Conservation (phyloP, 345 rosid species). For the Corchorus capsularis region DNA sequence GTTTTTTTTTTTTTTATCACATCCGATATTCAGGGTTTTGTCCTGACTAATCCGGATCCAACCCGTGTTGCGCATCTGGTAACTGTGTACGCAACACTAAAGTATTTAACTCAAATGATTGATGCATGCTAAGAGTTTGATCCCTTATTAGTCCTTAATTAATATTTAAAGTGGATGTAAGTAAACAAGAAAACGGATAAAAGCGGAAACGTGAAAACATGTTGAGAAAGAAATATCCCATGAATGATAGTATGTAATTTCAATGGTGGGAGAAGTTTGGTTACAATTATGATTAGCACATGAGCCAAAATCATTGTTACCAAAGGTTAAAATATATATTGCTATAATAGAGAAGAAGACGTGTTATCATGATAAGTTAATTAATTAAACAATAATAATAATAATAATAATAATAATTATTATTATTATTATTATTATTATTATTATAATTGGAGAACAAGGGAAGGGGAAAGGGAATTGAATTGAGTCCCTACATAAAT, state of each 20-base stretch:
- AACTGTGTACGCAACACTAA: too few relatives aligned
- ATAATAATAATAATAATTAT: too few relatives aligned
- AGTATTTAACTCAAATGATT: too few relatives aligned
- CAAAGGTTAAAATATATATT: background rate
- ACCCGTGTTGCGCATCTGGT: too few relatives aligned
- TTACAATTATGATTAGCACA: background rate
- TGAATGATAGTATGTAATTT: background rate
- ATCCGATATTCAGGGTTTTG: too few relatives aligned
- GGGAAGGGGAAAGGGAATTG: background rate
- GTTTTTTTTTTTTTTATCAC: too few relatives aligned
- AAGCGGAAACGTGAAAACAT: background rate
- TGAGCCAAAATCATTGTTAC: background rate
- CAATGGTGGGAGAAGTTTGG: background rate
- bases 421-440: too few relatives aligned
- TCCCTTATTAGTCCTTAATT: too few relatives aligned
- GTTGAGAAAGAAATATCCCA: background rate
- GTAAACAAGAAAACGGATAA: background rate
- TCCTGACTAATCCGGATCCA: too few relatives aligned
- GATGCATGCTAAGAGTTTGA: too few relatives aligned
- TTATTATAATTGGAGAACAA: too few relatives aligned
- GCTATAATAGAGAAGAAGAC: background rate
- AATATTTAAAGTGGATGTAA: background rate
- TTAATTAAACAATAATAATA: too few relatives aligned
- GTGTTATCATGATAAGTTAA: background rate
- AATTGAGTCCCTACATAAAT: slow-evolving; percentile 35